Percentiles rank a stretch among this genome's conserved stretches.
Conservation (phyloP, 805 yeast genomes). For the Candida patagonica region DNA sequence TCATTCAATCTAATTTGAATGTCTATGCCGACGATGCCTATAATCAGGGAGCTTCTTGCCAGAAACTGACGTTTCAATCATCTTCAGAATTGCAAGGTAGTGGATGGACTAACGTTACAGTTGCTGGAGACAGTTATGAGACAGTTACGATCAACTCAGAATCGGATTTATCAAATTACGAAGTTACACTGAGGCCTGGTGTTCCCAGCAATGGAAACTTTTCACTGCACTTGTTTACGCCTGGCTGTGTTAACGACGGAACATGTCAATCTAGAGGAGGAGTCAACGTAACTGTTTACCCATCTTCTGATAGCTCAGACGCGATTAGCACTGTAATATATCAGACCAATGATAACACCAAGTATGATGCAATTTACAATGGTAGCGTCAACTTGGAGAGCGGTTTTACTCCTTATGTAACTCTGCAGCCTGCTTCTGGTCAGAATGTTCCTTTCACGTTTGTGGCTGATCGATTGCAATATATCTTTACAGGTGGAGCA, state of each 20-base stretch:
- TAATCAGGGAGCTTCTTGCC: slow-evolving; percentile 56
- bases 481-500: slow-evolving; percentile 23
- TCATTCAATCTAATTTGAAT: slow-evolving; percentile 45
- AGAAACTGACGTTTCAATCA: slow-evolving; percentile 25
- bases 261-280: slow-evolving; percentile 66
- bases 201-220: slow-evolving; percentile 68
- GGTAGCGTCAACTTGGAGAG: slow-evolving; percentile 51
- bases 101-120: slow-evolving; percentile 21
- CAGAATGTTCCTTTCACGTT: slow-evolving; percentile 35
- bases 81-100: slow-evolving; percentile 26
- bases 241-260: slow-evolving; percentile 67
- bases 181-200: slow-evolving; percentile 54
- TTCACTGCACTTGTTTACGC: slow-evolving; percentile 66
- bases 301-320: slow-evolving; percentile 33
- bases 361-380: slow-evolving; percentile 66
- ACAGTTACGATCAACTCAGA: slow-evolving; percentile 23
- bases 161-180: slow-evolving; percentile 25
- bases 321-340: slow-evolving; percentile 42
- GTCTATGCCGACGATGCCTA: slow-evolving; percentile 68
- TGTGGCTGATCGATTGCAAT: slow-evolving; percentile 63
- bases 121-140: slow-evolving; percentile 19
- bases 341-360: slow-evolving; percentile 72
- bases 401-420: slow-evolving; percentile 36
- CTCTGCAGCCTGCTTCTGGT: slow-evolving; percentile 29
- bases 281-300: slow-evolving; percentile 63